Evolutionary conservation across 2,329 filamentous ascomycete genomes (phyloP).

Genomic region (Aspergillus tamarii): DNA sequence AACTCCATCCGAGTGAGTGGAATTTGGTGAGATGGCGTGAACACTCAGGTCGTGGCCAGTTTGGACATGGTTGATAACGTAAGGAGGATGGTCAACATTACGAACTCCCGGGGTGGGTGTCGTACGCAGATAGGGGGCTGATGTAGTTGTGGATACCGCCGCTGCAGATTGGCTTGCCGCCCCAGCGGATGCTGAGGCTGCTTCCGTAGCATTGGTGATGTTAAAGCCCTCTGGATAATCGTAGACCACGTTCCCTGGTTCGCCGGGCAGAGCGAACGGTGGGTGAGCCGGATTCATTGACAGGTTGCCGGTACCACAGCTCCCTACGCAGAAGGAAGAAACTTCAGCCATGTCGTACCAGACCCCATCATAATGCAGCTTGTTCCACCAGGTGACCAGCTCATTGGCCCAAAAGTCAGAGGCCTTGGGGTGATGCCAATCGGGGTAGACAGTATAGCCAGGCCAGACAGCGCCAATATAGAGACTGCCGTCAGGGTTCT

Average conservation of each 20-base stretch:
- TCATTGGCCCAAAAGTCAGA: slow-evolving; percentile 63
- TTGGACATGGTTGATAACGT: slow-evolving; percentile 73
- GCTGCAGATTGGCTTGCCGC: slow-evolving; percentile 55
- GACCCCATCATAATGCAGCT: slow-evolving; percentile 56
- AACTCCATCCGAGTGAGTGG: slow-evolving; percentile 73
- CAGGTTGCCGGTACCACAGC: slow-evolving; percentile 68
- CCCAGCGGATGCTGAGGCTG: slow-evolving; percentile 60
- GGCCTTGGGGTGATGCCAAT: slow-evolving; percentile 63
- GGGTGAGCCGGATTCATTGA: slow-evolving; percentile 71
- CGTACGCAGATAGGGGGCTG: slow-evolving; percentile 58
- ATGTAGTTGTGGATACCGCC: slow-evolving; percentile 32
- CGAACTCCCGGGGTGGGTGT: slow-evolving; percentile 66
- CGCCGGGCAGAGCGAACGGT: slow-evolving; percentile 66
- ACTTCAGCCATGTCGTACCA: slow-evolving; percentile 68
- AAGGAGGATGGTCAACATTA: slow-evolving; percentile 74
- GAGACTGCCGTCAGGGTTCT: slow-evolving; percentile 57
- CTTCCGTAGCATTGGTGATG: slow-evolving; percentile 69
- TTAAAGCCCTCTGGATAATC: slow-evolving; percentile 72
- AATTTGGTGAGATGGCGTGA: slow-evolving; percentile 75
- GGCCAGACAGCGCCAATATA: slow-evolving; percentile 62
- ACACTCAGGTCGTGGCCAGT: slow-evolving; percentile 67
- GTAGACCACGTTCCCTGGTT: slow-evolving; percentile 62
- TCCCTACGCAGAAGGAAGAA: slow-evolving; percentile 69
- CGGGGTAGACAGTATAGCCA: slow-evolving; percentile 64
- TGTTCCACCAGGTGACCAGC: slow-evolving; percentile 55